phyloP scores from a whole-genome alignment of 768 basidiomycete genomes.

The Kwoniella mangroviensis region DNA sequence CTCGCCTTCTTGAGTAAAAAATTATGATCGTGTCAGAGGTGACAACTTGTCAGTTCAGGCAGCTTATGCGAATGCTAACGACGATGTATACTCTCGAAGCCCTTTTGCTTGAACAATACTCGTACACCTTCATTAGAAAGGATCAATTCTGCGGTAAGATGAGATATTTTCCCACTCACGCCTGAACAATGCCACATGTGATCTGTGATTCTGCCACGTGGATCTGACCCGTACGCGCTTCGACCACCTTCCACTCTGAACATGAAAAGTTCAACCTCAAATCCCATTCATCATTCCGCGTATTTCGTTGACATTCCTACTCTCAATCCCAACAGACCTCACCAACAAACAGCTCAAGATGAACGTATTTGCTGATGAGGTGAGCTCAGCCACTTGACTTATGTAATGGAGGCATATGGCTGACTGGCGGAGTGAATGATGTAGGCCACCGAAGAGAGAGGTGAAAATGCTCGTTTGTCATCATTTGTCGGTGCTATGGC shows the following conservation, averaged over 20 bases:
- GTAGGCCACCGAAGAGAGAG: slow-evolving; percentile 75
- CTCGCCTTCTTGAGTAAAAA: too few relatives aligned
- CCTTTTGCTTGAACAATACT: too few relatives aligned
- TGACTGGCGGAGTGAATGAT: too few relatives aligned
- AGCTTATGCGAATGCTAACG: too few relatives aligned
- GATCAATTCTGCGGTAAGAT: too few relatives aligned
- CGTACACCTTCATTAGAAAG: too few relatives aligned
- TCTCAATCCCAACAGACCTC: background rate
- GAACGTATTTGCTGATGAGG: slow-evolving; percentile 52
- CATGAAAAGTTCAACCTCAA: slow-evolving; percentile 4
- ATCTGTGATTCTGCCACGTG: background rate
- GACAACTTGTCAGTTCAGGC: too few relatives aligned
- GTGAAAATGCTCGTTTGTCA: slow-evolving; percentile 95
- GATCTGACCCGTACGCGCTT: slow-evolving; percentile 5
- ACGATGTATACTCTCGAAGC: too few relatives aligned
- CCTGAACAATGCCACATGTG: slow-evolving; percentile 10
- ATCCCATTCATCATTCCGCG: slow-evolving; percentile 17
- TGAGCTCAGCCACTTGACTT: slow-evolving; percentile 16
- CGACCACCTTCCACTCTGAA: slow-evolving; percentile 12
- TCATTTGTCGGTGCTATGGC: slow-evolving; percentile 98
- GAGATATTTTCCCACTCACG: background rate
- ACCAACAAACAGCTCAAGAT: slow-evolving; percentile 28
- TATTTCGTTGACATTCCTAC: slow-evolving; percentile 7
- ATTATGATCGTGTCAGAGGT: too few relatives aligned
- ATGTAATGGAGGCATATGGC: too few relatives aligned